Conservation (phyloP, 495 filamentous ascomycete genomes). For the Melanomma pulvis-pyrius region DNA sequence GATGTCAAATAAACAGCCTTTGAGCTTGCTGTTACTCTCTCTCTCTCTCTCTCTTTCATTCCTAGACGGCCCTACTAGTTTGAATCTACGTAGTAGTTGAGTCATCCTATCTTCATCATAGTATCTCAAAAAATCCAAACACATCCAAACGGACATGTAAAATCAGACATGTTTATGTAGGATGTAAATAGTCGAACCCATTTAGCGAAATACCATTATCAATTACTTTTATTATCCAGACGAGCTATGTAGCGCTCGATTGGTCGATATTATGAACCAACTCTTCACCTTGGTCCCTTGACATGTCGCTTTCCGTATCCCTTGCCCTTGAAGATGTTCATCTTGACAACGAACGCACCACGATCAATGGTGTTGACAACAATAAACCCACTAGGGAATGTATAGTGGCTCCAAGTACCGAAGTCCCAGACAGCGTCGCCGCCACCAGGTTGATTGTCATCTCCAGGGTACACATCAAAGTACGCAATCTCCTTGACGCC, state of each 20-base stretch:
- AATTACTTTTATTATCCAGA: neutral
- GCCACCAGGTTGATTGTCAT: constrained; percentile 49
- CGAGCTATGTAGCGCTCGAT: too few species aligned
- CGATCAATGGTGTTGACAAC: constrained; percentile 63
- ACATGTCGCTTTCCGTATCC: constrained; percentile 15
- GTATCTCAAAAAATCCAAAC: too few species aligned
- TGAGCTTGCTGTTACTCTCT: too few species aligned
- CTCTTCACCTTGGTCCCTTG: neutral
- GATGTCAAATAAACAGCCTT: too few species aligned
- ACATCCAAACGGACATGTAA: too few species aligned
- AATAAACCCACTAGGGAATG: constrained; percentile 58
- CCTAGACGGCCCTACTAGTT: too few species aligned
- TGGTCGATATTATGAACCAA: neutral
- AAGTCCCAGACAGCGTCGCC: constrained; percentile 55
- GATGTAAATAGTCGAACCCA: too few species aligned
- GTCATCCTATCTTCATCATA: too few species aligned
- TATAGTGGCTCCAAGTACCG: constrained; percentile 60
- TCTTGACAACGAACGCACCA: constrained; percentile 43
- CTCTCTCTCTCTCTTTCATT: too few species aligned
- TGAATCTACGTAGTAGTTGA: too few species aligned
- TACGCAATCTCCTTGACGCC: constrained; percentile 56
- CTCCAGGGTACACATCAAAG: constrained; percentile 64
- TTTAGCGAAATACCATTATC: neutral
- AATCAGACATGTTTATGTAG: too few species aligned
- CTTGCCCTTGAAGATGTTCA: constrained; percentile 8